Conservation (phyloP, 75 land plant genomes). For the Sequoiadendron giganteum region DNA sequence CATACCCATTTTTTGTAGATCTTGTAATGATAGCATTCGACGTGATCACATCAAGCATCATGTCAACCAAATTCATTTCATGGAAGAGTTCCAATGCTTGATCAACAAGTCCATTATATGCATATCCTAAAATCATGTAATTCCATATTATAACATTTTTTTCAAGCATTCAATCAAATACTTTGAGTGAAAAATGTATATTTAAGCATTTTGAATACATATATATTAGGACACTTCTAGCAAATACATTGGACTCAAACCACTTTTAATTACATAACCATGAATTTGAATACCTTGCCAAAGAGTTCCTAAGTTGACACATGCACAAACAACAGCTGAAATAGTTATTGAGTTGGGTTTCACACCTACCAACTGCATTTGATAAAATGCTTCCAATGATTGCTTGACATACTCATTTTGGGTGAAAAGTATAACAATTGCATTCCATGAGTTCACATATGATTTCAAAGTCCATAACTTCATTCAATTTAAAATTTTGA, state of each 20-base stretch:
- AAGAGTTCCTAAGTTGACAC: too few species aligned
- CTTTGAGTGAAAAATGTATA: conserved; percentile 18
- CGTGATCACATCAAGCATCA: conserved; percentile 37
- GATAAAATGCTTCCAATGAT: neutral
- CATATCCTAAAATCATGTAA: too few species aligned
- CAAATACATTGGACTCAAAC: conserved; percentile 18
- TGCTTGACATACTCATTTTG: neutral
- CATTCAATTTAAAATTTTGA: conserved; percentile 11
- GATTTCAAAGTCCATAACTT: neutral
- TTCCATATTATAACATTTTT: conserved; percentile 33
- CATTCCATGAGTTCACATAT: neutral
- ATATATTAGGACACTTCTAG: conserved; percentile 25
- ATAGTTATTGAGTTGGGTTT: conserved; percentile 9
- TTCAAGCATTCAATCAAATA: conserved; percentile 35
- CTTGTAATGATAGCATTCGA: conserved; percentile 49
- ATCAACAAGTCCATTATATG: too few species aligned
- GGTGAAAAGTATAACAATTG: neutral
- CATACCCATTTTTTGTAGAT: too few species aligned
- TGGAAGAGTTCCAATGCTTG: too few species aligned
- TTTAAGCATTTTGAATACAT: conserved; percentile 36
- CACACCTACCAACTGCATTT: neutral
- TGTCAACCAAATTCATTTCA: conserved; percentile 25
- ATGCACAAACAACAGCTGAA: conserved; percentile 18
- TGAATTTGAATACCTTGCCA: conserved; percentile 13
- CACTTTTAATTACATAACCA: conserved; percentile 6